phyloP scores from a whole-genome alignment of 208 protist species.

The Acanthamoeba royreba region DNA sequence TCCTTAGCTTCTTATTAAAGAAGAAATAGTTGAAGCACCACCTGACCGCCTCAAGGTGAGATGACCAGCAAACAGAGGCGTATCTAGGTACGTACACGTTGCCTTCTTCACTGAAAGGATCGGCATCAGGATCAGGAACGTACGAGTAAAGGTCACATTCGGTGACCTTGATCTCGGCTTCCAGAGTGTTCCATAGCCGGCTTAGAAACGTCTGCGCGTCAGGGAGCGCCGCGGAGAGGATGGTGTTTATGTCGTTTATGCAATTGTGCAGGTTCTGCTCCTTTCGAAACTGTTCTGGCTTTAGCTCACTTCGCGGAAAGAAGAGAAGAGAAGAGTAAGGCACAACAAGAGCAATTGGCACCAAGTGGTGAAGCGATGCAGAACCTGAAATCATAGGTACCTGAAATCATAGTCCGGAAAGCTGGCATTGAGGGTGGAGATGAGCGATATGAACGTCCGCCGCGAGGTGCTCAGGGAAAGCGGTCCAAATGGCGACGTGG shows the following conservation, averaged over 20 bases:
- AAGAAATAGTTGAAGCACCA: conserved; percentile 47
- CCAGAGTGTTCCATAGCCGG: neutral
- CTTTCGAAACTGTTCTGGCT: conserved; percentile 30
- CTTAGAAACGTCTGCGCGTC: neutral
- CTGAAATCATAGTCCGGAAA: conserved; percentile 36
- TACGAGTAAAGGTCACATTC: conserved; percentile 28
- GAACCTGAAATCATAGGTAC: too few relatives aligned
- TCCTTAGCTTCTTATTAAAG: conserved; percentile 18
- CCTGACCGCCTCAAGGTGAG: neutral
- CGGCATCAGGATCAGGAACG: conserved; percentile 19
- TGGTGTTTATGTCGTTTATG: conserved; percentile 29
- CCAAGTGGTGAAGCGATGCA: neutral
- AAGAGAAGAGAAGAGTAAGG: neutral
- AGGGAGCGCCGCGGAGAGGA: neutral
- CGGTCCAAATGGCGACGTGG: conserved; percentile 24
- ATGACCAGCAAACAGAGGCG: neutral
- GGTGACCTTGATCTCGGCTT: neutral
- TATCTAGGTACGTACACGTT: neutral
- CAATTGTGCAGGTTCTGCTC: neutral
- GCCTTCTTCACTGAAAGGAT: conserved; percentile 26
- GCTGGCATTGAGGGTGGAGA: conserved; percentile 30
- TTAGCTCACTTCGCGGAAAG: neutral
- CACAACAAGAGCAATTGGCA: neutral
- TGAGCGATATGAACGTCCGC: conserved; percentile 30
- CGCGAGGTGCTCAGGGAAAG: conserved; percentile 10